A percentile compares a stretch with the other conserved stretches of the same genome.
These are phyloP conservation scores for Chalciporus sp. DNA, from an alignment of 1,284 basidiomycete species.

Conservation along the genomic window DNA sequence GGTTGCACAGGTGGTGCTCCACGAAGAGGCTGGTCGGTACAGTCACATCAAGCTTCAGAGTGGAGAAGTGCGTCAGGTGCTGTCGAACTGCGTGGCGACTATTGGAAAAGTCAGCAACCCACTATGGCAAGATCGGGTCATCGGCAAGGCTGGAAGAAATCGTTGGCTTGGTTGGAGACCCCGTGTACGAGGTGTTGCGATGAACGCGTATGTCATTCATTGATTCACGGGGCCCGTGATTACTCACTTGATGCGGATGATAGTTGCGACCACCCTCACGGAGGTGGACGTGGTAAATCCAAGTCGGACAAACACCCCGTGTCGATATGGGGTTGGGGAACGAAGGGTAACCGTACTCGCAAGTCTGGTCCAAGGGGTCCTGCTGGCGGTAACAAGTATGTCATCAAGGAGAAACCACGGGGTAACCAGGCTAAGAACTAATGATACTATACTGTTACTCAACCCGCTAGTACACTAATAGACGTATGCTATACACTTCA, in stretches of 20 bases:
- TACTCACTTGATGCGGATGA: constrained; percentile 8
- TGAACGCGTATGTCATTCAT: constrained; percentile 81
- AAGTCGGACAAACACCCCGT: constrained; percentile 95
- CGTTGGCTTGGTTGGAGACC: constrained; percentile 91
- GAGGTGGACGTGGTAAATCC: constrained; percentile 97
- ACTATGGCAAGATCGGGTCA: constrained; percentile 80
- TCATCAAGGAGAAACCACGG: constrained; percentile 85
- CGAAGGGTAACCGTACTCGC: constrained; percentile 91
- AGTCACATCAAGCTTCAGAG: constrained; percentile 87
- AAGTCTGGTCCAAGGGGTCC: constrained; percentile 85
- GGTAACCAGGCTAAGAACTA: constrained; percentile 58
- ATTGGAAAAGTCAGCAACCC: constrained; percentile 93
- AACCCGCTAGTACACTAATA: not conserved
- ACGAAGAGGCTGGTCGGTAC: constrained; percentile 71
- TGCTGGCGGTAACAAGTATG: constrained; percentile 94
- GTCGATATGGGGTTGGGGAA: constrained; percentile 90
- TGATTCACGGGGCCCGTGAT: not conserved
- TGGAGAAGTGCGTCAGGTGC: constrained; percentile 89
- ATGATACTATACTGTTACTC: not conserved
- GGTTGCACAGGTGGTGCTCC: constrained; percentile 80
- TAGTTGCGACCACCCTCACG: constrained; percentile 93
- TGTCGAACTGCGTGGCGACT: constrained; percentile 85
- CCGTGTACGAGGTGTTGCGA: constrained; percentile 93
- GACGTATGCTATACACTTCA: not conserved
- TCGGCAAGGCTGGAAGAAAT: constrained; percentile 92